A percentile compares a stretch with the other conserved stretches of the same genome.
These are phyloP conservation scores for Amanita jacksonii DNA, from an alignment of 768 basidiomycete genomes.

Conservation along the genomic window DNA sequence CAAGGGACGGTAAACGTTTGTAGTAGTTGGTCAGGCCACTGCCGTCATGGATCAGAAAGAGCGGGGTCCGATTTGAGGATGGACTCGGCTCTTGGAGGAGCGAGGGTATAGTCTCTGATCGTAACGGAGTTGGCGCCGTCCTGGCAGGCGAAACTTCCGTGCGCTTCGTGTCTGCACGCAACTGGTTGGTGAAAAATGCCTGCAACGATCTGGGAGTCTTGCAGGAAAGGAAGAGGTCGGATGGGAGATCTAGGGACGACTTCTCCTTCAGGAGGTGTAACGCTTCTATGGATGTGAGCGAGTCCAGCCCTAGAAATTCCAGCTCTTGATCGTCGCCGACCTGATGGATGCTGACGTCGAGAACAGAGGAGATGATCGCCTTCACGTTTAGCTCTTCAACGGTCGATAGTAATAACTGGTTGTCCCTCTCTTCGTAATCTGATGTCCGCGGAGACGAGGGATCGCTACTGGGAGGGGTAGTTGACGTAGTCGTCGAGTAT, in stretches of 20 bases:
- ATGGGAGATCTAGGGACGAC: constrained; percentile 1
- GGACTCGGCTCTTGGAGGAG: constrained; percentile 27
- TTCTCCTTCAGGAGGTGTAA: constrained; percentile 2
- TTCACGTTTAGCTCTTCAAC: background rate
- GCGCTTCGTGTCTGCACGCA: background rate
- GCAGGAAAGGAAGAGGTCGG: constrained; percentile 1
- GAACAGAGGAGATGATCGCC: constrained; percentile 5
- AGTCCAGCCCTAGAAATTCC: constrained; percentile 8
- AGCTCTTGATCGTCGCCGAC: constrained; percentile 6
- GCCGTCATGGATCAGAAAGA: constrained; percentile 68
- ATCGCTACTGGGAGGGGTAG: constrained; percentile 13
- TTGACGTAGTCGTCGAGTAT: constrained; percentile 9
- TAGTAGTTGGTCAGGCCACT: constrained; percentile 52
- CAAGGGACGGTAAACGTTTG: constrained; percentile 33
- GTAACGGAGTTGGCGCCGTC: constrained; percentile 6
- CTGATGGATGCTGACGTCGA: constrained; percentile 4
- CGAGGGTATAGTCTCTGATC: constrained; percentile 21
- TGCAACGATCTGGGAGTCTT: constrained; percentile 1
- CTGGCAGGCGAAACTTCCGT: background rate
- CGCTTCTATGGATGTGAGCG: constrained; percentile 8
- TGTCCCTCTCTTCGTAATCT: background rate
- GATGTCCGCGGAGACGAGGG: constrained; percentile 13
- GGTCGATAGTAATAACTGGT: background rate
- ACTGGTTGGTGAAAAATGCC: background rate
- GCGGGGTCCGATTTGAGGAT: constrained; percentile 21